phyloP scores from a whole-genome alignment of 2,329 filamentous ascomycete species.

The Ophiostoma montium region DNA sequence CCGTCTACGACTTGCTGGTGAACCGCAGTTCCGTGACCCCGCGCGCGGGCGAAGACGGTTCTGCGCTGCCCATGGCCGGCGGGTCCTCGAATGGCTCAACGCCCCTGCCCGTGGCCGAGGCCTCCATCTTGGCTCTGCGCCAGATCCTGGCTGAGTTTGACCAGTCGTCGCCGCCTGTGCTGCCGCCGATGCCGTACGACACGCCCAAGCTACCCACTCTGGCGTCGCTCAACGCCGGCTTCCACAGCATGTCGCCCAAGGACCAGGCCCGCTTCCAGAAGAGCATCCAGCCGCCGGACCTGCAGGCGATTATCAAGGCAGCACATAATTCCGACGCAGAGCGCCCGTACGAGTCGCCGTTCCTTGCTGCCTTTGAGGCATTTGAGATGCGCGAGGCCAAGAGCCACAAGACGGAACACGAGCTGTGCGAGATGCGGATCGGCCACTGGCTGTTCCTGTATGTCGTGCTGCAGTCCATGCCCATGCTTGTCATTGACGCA shows the following conservation, averaged over 20 bases:
- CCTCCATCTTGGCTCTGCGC: constrained; percentile 56
- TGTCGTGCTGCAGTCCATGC: constrained; percentile 60
- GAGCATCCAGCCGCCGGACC: constrained; percentile 65
- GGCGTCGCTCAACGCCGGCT: constrained; percentile 49
- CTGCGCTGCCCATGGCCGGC: constrained; percentile 13
- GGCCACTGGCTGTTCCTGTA: constrained; percentile 77
- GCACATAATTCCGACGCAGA: constrained; percentile 68
- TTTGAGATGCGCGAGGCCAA: constrained; percentile 54
- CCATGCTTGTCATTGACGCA: constrained; percentile 64
- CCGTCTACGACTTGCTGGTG: constrained; percentile 76
- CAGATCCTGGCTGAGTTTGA: constrained; percentile 80
- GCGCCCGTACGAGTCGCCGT: constrained; percentile 36
- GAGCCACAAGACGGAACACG: constrained; percentile 46
- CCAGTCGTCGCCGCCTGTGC: constrained; percentile 72
- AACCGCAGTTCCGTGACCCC: constrained; percentile 68
- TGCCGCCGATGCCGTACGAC: constrained; percentile 85
- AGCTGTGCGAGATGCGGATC: constrained; percentile 55
- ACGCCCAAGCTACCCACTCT: constrained; percentile 64
- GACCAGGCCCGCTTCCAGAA: constrained; percentile 59
- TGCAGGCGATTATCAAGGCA: constrained; percentile 61
- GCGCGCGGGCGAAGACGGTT: constrained; percentile 47
- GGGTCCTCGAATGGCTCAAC: constrained; percentile 12
- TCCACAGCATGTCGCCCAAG: constrained; percentile 50
- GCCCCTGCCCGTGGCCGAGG: constrained; percentile 27
- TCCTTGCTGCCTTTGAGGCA: constrained; percentile 54